Conservation (phyloP, 1,139 yeast species). For the Blastobotrys arbuscula region DNA sequence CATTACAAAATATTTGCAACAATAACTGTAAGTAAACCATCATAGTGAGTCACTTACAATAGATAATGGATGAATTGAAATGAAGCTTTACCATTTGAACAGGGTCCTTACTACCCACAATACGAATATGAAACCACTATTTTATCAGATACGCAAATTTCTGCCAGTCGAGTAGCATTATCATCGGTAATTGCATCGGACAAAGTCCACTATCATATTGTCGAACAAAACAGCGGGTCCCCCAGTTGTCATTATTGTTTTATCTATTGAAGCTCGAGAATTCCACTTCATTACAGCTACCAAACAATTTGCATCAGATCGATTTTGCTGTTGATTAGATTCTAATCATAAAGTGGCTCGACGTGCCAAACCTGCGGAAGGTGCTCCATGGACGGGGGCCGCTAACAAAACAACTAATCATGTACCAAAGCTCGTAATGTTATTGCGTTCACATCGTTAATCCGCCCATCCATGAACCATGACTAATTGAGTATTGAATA, state of each 20-base stretch:
- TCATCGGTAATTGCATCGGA: constrained; percentile 94
- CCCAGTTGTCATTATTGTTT: constrained; percentile 83
- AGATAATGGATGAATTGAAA: constrained; percentile 79
- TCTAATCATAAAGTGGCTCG: constrained; percentile 98
- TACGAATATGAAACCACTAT: constrained; percentile 88
- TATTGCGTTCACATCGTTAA: constrained; percentile 93
- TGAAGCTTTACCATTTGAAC: constrained; percentile 72
- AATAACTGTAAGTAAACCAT: too few relatives aligned
- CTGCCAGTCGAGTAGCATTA: constrained; percentile 63
- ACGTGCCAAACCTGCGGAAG: constrained; percentile 99
- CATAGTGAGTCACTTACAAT: too few relatives aligned
- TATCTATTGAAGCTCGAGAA: constrained; percentile 96
- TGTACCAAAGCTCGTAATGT: constrained; percentile 97
- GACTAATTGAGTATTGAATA: constrained; percentile 98
- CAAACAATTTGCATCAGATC: constrained; percentile 95
- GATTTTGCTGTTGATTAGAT: constrained; percentile 98
- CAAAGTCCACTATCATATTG: constrained; percentile 95
- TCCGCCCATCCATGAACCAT: constrained; percentile 98
- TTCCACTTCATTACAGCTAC: constrained; percentile 96
- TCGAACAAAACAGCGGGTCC: constrained; percentile 94
- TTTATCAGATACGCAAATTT: constrained; percentile 63
- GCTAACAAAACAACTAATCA: constrained; percentile 85
- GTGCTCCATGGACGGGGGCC: constrained; percentile 99
- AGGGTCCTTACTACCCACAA: constrained; percentile 92
- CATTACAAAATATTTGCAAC: too few relatives aligned